Conservation (phyloP, 169 alveolate species). For the Plasmodium cynomolgi region DNA sequence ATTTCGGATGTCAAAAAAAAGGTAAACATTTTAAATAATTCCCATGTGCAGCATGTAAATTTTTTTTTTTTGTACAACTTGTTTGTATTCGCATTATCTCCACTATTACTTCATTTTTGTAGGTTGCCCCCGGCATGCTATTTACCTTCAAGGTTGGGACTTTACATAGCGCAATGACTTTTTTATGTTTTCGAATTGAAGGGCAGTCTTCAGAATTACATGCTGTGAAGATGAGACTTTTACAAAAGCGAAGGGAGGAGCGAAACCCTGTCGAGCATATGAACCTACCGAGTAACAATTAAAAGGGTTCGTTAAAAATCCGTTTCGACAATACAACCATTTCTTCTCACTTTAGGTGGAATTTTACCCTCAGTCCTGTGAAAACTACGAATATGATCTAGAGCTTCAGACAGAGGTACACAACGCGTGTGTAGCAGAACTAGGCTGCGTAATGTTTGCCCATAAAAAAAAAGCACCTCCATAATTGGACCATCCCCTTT, state of each 20-base stretch:
- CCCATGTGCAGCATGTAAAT: neutral
- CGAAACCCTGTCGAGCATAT: neutral
- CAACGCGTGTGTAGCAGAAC: neutral
- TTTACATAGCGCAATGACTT: neutral
- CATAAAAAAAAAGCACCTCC: neutral
- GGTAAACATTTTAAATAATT: slow-evolving; percentile 22
- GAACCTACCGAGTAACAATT: neutral
- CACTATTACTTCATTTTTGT: slow-evolving; percentile 1
- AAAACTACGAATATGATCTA: slow-evolving; percentile 41
- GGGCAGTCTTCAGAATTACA: neutral
- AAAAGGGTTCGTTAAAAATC: neutral
- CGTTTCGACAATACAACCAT: neutral
- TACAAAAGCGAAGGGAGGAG: neutral
- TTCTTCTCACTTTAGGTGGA: slow-evolving; percentile 6
- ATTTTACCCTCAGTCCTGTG: slow-evolving; percentile 53
- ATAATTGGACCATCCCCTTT: neutral
- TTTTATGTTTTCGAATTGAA: neutral
- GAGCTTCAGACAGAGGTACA: slow-evolving; percentile 38
- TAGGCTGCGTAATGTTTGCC: neutral
- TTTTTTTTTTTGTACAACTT: neutral
- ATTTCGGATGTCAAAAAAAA: slow-evolving; percentile 55
- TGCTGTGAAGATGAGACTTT: neutral
- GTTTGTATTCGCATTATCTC: neutral
- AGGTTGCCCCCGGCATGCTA: slow-evolving; percentile 72
- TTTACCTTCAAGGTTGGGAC: slow-evolving; percentile 54